Conservation (phyloP, 805 yeast genomes). For the Pichia phayaonensis region DNA sequence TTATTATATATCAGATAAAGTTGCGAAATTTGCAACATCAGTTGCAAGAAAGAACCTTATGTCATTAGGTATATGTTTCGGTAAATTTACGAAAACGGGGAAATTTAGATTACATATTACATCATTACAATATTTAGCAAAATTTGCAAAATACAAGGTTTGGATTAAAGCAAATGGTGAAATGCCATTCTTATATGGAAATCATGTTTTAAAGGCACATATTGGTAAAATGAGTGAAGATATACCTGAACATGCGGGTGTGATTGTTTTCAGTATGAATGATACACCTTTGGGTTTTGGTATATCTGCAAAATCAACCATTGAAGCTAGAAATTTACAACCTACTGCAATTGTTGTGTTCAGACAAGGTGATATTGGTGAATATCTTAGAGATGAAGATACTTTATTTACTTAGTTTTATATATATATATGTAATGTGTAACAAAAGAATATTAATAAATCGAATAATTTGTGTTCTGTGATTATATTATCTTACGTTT, state of each 20-base stretch:
- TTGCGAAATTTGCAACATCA: slow-evolving; percentile 83
- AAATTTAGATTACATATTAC: slow-evolving; percentile 94
- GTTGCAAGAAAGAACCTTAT: slow-evolving; percentile 83
- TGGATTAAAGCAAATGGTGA: slow-evolving; percentile 98
- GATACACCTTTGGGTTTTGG: slow-evolving; percentile 96
- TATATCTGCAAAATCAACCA: slow-evolving; percentile 84
- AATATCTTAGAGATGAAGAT: slow-evolving; percentile 95
- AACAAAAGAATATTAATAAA: no score
- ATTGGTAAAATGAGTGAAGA: slow-evolving; percentile 96
- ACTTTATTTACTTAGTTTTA: slow-evolving; percentile 66
- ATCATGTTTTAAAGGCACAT: slow-evolving; percentile 94
- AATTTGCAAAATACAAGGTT: slow-evolving; percentile 84
- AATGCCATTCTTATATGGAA: slow-evolving; percentile 96
- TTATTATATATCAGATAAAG: slow-evolving; percentile 77
- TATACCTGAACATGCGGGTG: slow-evolving; percentile 97
- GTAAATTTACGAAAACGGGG: slow-evolving; percentile 96
- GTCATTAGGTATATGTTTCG: slow-evolving; percentile 90
- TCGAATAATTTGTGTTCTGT: not conserved
- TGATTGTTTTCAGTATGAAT: slow-evolving; percentile 81
- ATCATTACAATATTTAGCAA: slow-evolving; percentile 73
- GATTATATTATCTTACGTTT: no score
- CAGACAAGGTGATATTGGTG: slow-evolving; percentile 97
- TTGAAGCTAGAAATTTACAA: slow-evolving; percentile 78
- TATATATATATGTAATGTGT: not conserved
- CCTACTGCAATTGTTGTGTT: slow-evolving; percentile 94